Evolutionary conservation across 139 green algal species (phyloP).

Genomic region (Astrephomene gubernaculifera): DNA sequence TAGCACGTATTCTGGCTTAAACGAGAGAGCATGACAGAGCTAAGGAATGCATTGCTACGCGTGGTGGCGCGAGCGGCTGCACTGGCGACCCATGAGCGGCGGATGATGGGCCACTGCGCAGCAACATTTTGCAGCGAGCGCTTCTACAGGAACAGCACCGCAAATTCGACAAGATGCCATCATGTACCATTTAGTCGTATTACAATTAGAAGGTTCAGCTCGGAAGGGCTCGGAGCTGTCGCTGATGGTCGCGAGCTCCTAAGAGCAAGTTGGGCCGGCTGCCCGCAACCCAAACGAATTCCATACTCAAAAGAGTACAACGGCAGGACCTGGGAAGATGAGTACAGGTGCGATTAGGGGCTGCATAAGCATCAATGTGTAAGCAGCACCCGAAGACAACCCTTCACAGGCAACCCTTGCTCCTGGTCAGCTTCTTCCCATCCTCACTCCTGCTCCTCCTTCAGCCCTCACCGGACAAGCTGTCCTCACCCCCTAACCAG

Average conservation of each 20-base stretch:
- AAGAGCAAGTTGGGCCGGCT: background rate
- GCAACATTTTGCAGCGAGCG: background rate
- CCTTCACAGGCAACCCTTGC: no score
- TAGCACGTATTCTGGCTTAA: background rate
- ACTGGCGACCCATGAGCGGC: background rate
- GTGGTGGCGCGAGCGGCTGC: background rate
- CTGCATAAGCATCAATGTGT: background rate
- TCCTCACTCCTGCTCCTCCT: background rate
- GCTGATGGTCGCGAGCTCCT: no score
- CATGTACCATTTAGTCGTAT: background rate
- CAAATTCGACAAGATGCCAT: no score
- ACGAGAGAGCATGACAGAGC: background rate
- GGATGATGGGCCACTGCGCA: background rate
- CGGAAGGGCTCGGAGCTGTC: no score
- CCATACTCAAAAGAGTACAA: background rate
- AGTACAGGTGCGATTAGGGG: conserved; percentile 7
- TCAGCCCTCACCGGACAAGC: no score
- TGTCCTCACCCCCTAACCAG: no score
- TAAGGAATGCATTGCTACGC: background rate
- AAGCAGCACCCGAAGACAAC: no score
- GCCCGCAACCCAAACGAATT: background rate
- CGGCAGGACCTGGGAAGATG: background rate
- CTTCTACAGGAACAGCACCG: background rate
- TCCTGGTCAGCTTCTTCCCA: no score
- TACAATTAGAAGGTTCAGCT: no score